Evolutionary conservation across 1,139 yeast genomes (phyloP), one percentile per base, ranked within the genome.

Genomic region (Nakaseomyces nivariensis): DNA sequence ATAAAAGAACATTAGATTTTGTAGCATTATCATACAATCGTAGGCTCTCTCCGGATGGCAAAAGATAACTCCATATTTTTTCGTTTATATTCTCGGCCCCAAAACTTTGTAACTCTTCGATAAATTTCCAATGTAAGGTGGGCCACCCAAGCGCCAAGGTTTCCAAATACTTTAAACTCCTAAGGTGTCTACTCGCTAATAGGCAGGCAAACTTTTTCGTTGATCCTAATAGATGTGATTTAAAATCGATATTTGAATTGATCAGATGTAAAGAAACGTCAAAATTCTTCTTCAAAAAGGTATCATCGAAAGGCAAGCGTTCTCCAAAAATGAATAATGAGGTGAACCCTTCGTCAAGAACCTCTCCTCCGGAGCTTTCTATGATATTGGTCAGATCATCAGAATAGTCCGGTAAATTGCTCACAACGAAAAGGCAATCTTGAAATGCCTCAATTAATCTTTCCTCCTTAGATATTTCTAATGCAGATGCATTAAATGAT

Each of bases 71-170:
- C 73, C 68, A 13, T 63, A 65, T 46, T 25, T 25, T 25, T 5
- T 69, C 81, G 64, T 57, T 8, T 52, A 57, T 27, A 63, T 46
- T 25, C 57, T 57, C 9, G 59, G 54, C 3, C 70, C 60, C 13
- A 66, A 62, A 3, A 58, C 56, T 44, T 1, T 77, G 58, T 51
- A 85, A 75, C 54, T 82, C 84, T n/a, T 68, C 65, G 8, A 90
- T 71, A 57, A 77, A 89, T 11, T 69, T 64, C 53, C 77, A 76
- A 3, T 87, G 80, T 33, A 90, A 61, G 22, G 88, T 77, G 1
- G 97, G 97, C 95, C 96, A 88, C 1, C 95, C 94, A 43, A 89
- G 64, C 0, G 95, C 88, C n/a, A 89, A 67, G 0, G 86, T 81
- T 61, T 88, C 95, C n/a, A 89, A 66, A 61, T 85, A 90, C 61